Conservation (phyloP, 805 yeast species). For the Candida glaebosa region DNA sequence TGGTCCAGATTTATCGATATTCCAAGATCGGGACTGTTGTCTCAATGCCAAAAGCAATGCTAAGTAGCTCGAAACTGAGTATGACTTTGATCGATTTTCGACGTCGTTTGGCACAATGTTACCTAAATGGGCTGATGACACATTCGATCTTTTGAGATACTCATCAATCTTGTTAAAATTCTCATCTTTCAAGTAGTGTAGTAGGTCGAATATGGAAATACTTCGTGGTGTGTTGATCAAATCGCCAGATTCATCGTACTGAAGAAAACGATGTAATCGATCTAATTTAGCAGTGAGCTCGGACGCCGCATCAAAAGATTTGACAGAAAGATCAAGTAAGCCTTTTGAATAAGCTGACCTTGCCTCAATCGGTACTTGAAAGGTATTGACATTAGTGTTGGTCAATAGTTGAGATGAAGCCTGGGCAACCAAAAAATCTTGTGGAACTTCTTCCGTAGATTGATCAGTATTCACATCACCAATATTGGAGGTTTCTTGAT, state of each 20-base stretch:
- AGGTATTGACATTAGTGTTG: slow-evolving; percentile 33
- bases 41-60: slow-evolving; percentile 49
- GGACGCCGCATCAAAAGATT: slow-evolving; percentile 40
- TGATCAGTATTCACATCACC: slow-evolving; percentile 6
- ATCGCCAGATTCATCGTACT: slow-evolving; percentile 33
- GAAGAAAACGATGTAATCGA: slow-evolving; percentile 43
- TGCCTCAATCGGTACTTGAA: slow-evolving; percentile 32
- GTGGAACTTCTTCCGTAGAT: slow-evolving; percentile 11
- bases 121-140: slow-evolving; percentile 10
- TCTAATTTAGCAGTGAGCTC: slow-evolving; percentile 41
- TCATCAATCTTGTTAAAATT: background rate
- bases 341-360: slow-evolving; percentile 32
- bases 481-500: background rate
- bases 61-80: slow-evolving; percentile 20
- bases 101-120: slow-evolving; percentile 6
- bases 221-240: slow-evolving; percentile 26
- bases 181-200: slow-evolving; percentile 14
- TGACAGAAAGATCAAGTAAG: slow-evolving; percentile 34
- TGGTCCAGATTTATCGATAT: slow-evolving; percentile 22
- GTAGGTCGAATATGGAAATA: slow-evolving; percentile 33
- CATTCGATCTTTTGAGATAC: background rate
- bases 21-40: slow-evolving; percentile 48
- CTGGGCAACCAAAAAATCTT: slow-evolving; percentile 30
- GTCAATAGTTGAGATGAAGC: slow-evolving; percentile 32
- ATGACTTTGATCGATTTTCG: slow-evolving; percentile 12